Base-by-base conservation (phyloP, 352 stramenopile species). In the Pythium insidiosum region DNA sequence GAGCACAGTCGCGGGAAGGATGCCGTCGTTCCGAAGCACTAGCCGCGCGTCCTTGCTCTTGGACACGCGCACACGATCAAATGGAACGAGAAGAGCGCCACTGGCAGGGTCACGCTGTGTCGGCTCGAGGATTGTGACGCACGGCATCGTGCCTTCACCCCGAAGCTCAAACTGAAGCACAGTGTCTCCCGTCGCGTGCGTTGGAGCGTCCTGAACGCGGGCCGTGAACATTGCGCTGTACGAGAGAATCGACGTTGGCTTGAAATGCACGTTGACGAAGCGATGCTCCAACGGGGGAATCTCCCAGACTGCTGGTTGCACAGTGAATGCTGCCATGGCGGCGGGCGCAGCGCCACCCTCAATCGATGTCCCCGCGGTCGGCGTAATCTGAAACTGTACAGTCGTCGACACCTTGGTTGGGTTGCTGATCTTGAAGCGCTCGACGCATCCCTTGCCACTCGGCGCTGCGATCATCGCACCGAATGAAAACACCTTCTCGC, bases 341-440 rank as follows among this genome's bases (percentile, higher is more conserved):
- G 26, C 26, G 23, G 19, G 20, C 5, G 18, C 9, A 10, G 40
- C 26, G 25, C 34, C 31, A 12, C 6, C 16, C 11, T 45, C 44
- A 6, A 6, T 11, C 19, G 39, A 41, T 23, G 11, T 19, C 40
- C 19, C 45, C n/a, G 23, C 16, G 7, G 26, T 4, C 7, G 31
- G n/a, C 20, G 25, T 55, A 36, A 97, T 72, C 13, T 66, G 58
- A 53, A 98, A 97, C 20, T 79, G 69, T 1, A 97, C 83, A 2
- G 56, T 80, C 15, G 87, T 87, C n/a, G 64, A 77, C 28, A 98
- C 89, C 70, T 98, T 98, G 44, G 78, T 97, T n/a, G 84, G 84
- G 54, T 98, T 98, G 0, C 78, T 90, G 28, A 98, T 97, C 55
- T 96, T 96, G 50, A 97, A 96, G 2, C 92, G 67, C 53, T 98